Evolutionary conservation across 257 asterid species (phyloP), one percentile per base, ranked within the genome.

Genomic region (Datura wrightii): DNA sequence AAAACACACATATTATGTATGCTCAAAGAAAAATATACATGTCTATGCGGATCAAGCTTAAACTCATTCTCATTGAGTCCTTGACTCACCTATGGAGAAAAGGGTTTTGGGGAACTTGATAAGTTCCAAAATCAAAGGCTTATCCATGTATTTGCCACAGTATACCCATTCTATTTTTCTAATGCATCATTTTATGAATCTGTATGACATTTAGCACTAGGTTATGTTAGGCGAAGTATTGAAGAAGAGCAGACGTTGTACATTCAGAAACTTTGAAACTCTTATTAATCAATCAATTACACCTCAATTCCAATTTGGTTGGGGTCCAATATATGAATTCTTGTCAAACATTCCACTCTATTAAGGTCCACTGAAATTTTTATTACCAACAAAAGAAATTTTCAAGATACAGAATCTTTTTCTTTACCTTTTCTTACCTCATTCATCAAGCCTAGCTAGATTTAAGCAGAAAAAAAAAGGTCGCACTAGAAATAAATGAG

Each of bases 41-140:
- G 62, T 31, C 62, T 31, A 48, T 24, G 8, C 1, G 44, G 39
- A 50, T 74, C 44, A 55, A 52, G 31, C 48, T 52, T 78, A 78
- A 78, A 52, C 82, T 78, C 48, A 15, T 78, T 54, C 50, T 14
- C 11, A 6, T 14, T 52, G 48, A 78, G 60, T 78, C 48, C 42
- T 36, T 78, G 34, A 78, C 15, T 78, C 24, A 52, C 16, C 63
- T 78, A 34, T 50, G 24, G 48, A 52, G 63, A 78, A 52, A 24
- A 52, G 63, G 34, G 34, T 78, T 53, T 34, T 16, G 82, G 62
- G 63, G 34, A 52, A 78, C 82, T 50, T 34, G 63, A 78, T 31
- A 78, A 2, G 24, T 63, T 52, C 63, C 82, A 52, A 78, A 76
- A 78, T 14, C 19, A 36, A 52, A 14, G 46, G 48, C 16, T 56